Percentiles rank a stretch among this genome's conserved stretches.
Conservation (phyloP, 306 rosid species). For the Fragaria iinumae region DNA sequence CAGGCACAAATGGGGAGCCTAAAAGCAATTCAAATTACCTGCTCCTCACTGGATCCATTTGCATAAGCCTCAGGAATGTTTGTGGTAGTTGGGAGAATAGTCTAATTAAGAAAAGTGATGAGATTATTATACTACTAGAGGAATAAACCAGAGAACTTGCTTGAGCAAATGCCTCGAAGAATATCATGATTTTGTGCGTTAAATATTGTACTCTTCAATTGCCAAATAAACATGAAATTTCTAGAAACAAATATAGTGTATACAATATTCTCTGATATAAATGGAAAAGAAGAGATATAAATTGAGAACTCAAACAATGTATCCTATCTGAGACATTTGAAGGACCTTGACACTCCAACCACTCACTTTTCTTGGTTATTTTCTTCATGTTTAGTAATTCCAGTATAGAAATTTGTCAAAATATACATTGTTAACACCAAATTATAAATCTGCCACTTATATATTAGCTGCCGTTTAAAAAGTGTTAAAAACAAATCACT, state of each 20-base stretch:
- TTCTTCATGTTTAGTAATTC: not conserved
- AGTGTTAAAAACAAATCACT: not conserved
- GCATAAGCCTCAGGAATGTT: slow-evolving; percentile 92
- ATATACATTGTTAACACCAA: not conserved
- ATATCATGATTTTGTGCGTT: not conserved
- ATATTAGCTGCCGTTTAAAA: not conserved
- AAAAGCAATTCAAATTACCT: slow-evolving; percentile 39
- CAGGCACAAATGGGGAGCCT: not conserved
- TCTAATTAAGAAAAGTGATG: slow-evolving; percentile 35
- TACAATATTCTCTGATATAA: not conserved
- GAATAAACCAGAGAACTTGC: not conserved
- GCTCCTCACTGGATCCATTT: slow-evolving; percentile 82
- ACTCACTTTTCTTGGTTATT: not conserved
- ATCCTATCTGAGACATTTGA: not conserved
- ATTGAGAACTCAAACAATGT: not conserved
- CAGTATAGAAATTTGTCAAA: not conserved
- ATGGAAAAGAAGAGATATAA: not conserved
- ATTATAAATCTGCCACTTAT: not conserved
- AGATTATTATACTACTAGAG: not conserved
- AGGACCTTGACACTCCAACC: not conserved
- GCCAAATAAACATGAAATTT: not conserved
- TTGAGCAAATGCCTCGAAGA: not conserved
- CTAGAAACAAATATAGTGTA: not conserved
- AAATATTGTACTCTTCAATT: not conserved
- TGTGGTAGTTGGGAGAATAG: slow-evolving; percentile 71